These are phyloP conservation scores for Eremomyces bilateralis DNA, from an alignment of 495 filamentous ascomycete species.

Conservation along the genomic window DNA sequence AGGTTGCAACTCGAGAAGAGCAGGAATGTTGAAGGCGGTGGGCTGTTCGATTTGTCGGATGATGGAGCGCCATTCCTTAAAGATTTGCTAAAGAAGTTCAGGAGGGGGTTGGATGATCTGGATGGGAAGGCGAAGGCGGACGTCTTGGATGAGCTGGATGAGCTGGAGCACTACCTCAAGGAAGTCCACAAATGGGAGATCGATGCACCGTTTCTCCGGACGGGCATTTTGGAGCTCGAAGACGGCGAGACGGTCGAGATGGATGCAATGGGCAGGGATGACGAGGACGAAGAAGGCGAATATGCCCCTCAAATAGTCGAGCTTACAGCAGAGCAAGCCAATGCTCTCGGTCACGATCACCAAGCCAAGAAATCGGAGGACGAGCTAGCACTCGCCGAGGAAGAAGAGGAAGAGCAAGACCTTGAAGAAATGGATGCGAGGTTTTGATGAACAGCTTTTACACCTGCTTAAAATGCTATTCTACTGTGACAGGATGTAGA, in stretches of 20 bases:
- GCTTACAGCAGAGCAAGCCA: conserved; percentile 21
- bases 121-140: conserved; percentile 11
- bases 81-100: conserved; percentile 30
- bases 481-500: too few relatives aligned
- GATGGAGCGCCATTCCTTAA: conserved; percentile 33
- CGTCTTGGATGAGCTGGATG: conserved; percentile 30
- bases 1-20: conserved; percentile 50
- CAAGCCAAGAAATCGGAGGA: conserved; percentile 2
- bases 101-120: conserved; percentile 16
- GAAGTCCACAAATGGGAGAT: conserved; percentile 44
- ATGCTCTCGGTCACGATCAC: conserved; percentile 6
- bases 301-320: conserved; percentile 71
- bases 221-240: conserved; percentile 47
- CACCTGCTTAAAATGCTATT: too few relatives aligned
- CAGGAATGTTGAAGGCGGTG: conserved; percentile 41
- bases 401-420: conserved; percentile 14
- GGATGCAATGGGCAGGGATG: conserved; percentile 48
- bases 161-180: conserved; percentile 32
- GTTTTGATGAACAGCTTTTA: too few relatives aligned
- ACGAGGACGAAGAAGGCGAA: conserved; percentile 75
- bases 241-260: conserved; percentile 62
- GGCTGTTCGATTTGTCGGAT: conserved; percentile 29
- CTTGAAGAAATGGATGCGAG: conserved; percentile 20
- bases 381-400: conserved; percentile 1
- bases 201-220: conserved; percentile 31